A percentile compares a stretch with the other conserved stretches of the same genome.
Evolutionary conservation across 768 basidiomycete genomes (phyloP).

Genomic region (Mycena belliarum): DNA sequence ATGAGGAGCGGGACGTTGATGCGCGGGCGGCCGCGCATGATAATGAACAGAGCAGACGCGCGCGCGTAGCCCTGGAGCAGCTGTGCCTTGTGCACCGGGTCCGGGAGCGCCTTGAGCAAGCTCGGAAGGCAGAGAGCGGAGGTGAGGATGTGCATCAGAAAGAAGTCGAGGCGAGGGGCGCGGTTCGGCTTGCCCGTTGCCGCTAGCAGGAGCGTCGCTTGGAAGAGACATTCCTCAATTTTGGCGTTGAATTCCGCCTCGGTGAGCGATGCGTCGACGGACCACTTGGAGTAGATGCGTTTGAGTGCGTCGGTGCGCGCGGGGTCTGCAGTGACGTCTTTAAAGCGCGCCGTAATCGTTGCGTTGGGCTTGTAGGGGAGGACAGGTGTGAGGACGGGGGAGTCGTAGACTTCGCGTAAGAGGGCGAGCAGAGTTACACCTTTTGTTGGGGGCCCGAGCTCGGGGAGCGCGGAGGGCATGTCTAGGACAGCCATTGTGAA

Average conservation of each 20-base stretch:
- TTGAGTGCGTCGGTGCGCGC: constrained; percentile 36
- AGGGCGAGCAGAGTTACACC: constrained; percentile 50
- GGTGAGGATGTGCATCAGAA: constrained; percentile 46
- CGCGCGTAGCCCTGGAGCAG: constrained; percentile 37
- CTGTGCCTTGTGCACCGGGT: constrained; percentile 29
- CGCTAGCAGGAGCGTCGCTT: constrained; percentile 36
- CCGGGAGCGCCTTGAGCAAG: constrained; percentile 27
- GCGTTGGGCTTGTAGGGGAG: constrained; percentile 51
- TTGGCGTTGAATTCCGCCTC: constrained; percentile 28
- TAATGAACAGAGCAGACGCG: constrained; percentile 29
- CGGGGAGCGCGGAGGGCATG: neutral
- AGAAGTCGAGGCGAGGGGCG: constrained; percentile 41
- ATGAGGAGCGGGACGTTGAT: constrained; percentile 31
- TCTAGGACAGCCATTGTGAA: neutral
- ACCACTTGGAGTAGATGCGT: constrained; percentile 36
- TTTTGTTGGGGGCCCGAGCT: constrained; percentile 2
- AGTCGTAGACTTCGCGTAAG: constrained; percentile 51
- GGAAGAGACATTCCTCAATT: constrained; percentile 40
- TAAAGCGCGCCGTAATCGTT: constrained; percentile 25
- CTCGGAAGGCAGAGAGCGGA: constrained; percentile 40
- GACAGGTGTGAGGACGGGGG: constrained; percentile 44
- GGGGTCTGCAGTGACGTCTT: constrained; percentile 26
- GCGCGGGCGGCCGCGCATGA: constrained; percentile 38
- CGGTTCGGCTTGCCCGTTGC: constrained; percentile 36
- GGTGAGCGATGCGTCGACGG: constrained; percentile 27